Evolutionary conservation across 164 flowering plant genomes (phyloP), one percentile per base, ranked within the genome.

Genomic region (Houttuynia cordata): DNA sequence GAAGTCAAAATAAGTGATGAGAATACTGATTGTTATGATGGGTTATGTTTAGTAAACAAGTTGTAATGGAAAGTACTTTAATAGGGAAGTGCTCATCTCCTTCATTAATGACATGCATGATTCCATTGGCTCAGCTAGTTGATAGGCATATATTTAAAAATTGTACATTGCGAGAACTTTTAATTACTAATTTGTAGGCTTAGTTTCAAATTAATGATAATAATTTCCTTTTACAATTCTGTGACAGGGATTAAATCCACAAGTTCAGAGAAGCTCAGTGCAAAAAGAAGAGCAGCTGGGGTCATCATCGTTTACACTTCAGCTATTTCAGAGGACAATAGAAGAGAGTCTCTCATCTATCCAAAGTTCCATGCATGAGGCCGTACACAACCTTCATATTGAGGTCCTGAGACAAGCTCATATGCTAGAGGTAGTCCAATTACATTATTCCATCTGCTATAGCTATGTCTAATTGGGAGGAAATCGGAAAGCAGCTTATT

Each of bases 371-470:
- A 80, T 81, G 34, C 97, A 91, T 20, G 97, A 81, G 39, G 97
- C 87, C 66, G 73, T 87, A 81, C 78, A 96, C 69, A 94, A 94
- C 73, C 88, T 94, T 70, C 99, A 94, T 68, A 80, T 91, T 51
- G 99, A 94, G 78, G 73, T 94, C 61, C 59, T 91, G 49, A 85
- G 96, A 67, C 99, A 94, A 63, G 88, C 83, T 42, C 76, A 75
- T 58, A 64, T 75, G 41, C 76, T 67, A 52, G 94, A 91, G 96
- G 99, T 94, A 77, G 56, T 41, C 59, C 21, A 8, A 12, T 23
- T 57, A 30, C 37, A 17, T n/a, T 61, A 24, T 7, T 20, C 21
- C 19, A 20, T 7, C 23, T 22, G 14, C 51, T 34, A 34, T 56
- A 25, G 45, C 4, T 39, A 13, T 41, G 8, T 41, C 2, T 8